Evolutionary conservation across 768 basidiomycete species (phyloP).

Genomic region (Favolaschia claudopus): DNA sequence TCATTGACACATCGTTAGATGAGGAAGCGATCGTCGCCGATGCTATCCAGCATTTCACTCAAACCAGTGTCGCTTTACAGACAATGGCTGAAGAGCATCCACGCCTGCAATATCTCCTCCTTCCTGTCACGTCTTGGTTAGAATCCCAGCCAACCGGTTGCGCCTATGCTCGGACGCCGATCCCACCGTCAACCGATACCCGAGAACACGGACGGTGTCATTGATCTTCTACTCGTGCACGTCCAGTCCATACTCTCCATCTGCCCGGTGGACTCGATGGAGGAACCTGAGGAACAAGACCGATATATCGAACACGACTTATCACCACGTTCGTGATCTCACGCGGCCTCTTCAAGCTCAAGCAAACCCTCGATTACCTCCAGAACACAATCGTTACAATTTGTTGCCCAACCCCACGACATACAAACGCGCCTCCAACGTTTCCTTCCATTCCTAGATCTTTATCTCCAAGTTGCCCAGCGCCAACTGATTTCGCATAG

Average conservation of each 20-base stretch:
- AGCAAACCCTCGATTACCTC: conserved; percentile 50
- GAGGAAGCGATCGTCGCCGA: conserved; percentile 14
- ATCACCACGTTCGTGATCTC: conserved; percentile 51
- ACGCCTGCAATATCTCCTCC: conserved; percentile 41
- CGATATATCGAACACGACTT: conserved; percentile 61
- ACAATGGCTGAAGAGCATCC: conserved; percentile 37
- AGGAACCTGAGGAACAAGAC: conserved; percentile 43
- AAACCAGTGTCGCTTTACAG: conserved; percentile 17
- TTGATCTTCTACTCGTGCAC: conserved; percentile 70
- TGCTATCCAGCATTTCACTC: conserved; percentile 8
- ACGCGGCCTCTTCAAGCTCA: conserved; percentile 58
- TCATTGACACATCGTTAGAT: conserved; percentile 5
- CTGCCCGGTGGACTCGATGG: conserved; percentile 38
- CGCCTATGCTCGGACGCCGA: conserved; percentile 7
- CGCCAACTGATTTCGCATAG: conserved; percentile 64
- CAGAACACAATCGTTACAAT: conserved; percentile 43
- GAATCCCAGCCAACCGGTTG: conserved; percentile 12
- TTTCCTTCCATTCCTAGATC: conserved; percentile 78
- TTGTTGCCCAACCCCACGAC: conserved; percentile 44
- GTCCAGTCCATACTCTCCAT: conserved; percentile 65
- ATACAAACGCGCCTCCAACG: conserved; percentile 48
- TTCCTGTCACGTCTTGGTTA: conserved; percentile 42
- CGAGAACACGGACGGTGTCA: conserved; percentile 48
- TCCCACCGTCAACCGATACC: not conserved
- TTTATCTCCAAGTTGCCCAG: conserved; percentile 64